Base-by-base conservation (phyloP, 2,329 filamentous ascomycete genomes). In the Metarhizium rileyi region DNA sequence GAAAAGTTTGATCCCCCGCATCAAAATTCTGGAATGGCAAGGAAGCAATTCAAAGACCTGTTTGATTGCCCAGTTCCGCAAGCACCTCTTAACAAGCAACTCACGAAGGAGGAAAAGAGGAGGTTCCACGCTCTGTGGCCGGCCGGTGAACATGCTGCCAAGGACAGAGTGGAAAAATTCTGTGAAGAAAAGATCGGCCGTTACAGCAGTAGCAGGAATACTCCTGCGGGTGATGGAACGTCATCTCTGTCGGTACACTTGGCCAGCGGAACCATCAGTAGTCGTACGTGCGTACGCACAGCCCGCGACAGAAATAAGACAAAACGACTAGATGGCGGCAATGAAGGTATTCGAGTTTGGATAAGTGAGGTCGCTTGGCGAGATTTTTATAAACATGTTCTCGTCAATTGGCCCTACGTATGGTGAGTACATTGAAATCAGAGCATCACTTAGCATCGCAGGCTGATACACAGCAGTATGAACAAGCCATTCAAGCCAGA, bases 301-400 rank as follows among this genome's bases (percentile, higher is more conserved):
- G 87, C 87, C 0, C 74, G 79, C 28, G 76, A 81, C 49, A 67
- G 70, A 27, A 87, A 87, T 58, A 80, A 70, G 25, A 77, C 76
- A 1, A 80, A 77, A 62, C 78, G 80, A 50, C 73, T 95, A 2
- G 79, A 89, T 52, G 78, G 71, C 1, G 84, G 85, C 0, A 75
- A 77, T 20, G 66, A 78, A 16, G 87, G 86, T 0, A 83, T 87
- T 50, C 72, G 77, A 46, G 73, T 74, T 0, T 94, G 87, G 87
- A 88, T 93, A 55, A 83, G 83, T 48, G 88, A 94, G 64, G 75
- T 94, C 3, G 88, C 87, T 0, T 93, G 88, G 88, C 74, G 88
- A 14, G 88, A 94, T 59, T 94, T 94, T 60, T 94, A 94, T 69
- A 88, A 84, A 59, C 87, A 93, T 62, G 86, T 95, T 3, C 69